Evolutionary conservation across 495 filamentous ascomycete genomes (phyloP).

Genomic region (Aspergillus diversus): DNA sequence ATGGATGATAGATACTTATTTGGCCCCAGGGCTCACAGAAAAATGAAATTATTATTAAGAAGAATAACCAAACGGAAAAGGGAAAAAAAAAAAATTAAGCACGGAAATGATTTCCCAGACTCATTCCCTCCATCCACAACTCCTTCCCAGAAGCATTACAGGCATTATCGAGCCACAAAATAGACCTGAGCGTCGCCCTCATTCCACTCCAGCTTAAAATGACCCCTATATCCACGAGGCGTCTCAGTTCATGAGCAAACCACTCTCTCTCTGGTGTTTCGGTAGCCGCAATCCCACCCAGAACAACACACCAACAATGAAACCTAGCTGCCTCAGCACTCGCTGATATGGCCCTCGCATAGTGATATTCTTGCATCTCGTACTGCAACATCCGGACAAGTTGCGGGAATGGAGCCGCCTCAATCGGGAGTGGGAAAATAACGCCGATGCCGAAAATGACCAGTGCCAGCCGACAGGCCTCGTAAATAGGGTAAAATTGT

Average conservation of each 20-base stretch:
- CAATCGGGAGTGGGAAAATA: slow-evolving; percentile 4
- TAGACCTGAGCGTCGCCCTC: no score
- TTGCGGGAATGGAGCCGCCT: neutral
- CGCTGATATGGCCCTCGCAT: neutral
- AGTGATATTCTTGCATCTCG: neutral
- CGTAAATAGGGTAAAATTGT: neutral
- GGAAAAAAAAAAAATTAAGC: no score
- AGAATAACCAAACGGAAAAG: no score
- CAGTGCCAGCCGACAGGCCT: slow-evolving; percentile 4
- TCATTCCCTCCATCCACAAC: no score
- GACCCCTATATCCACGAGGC: neutral
- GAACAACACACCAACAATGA: slow-evolving; percentile 5
- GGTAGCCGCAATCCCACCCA: slow-evolving; percentile 1
- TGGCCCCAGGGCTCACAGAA: no score
- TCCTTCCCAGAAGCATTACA: no score
- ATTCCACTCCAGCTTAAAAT: no score
- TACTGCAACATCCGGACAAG: neutral
- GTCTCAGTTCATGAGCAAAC: slow-evolving; percentile 1
- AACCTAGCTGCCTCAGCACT: neutral
- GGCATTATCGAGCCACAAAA: no score
- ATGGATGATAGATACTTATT: no score
- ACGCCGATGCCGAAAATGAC: slow-evolving; percentile 5
- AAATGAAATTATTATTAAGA: no score
- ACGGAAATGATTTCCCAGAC: no score
- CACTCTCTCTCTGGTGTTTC: neutral